Evolutionary conservation across 2,329 filamentous ascomycete genomes (phyloP).

Genomic region (Hyphodiscus sp.): DNA sequence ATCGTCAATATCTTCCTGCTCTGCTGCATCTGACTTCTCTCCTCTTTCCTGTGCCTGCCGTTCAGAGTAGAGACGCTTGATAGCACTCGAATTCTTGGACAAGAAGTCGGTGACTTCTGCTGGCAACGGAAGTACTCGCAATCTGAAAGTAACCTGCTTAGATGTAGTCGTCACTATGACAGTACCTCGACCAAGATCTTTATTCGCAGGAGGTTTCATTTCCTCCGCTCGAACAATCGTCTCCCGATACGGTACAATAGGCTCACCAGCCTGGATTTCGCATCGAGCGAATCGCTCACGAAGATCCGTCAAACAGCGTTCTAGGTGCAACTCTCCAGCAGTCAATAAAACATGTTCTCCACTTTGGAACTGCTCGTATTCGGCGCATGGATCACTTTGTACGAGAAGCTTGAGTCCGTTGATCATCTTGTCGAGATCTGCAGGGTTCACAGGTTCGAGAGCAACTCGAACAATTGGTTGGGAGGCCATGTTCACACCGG

Average conservation of each 20-base stretch:
- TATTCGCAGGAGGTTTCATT: conserved; percentile 83
- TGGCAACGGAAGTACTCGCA: conserved; percentile 76
- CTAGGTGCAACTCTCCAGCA: conserved; percentile 88
- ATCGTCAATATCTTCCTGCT: conserved; percentile 42
- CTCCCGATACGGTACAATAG: conserved; percentile 93
- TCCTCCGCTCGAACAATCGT: conserved; percentile 82
- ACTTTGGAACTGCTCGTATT: conserved; percentile 88
- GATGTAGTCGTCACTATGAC: conserved; percentile 72
- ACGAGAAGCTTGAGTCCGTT: conserved; percentile 78
- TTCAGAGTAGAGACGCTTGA: conserved; percentile 74
- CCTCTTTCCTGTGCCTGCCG: conserved; percentile 43
- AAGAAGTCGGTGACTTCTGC: conserved; percentile 76
- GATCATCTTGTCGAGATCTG: conserved; percentile 93
- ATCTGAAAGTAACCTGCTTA: conserved; percentile 72
- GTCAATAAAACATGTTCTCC: conserved; percentile 94
- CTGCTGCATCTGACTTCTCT: conserved; percentile 21
- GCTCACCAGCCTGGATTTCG: conserved; percentile 87
- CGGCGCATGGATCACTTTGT: conserved; percentile 90
- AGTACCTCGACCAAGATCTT: conserved; percentile 77
- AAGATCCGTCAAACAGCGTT: conserved; percentile 88
- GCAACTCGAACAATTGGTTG: conserved; percentile 94
- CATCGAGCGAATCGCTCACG: conserved; percentile 88
- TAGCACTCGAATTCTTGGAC: conserved; percentile 68
- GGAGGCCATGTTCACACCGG: conserved; percentile 72
- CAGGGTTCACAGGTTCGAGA: conserved; percentile 85